Base-by-base conservation (phyloP, 2,329 filamentous ascomycete species). In the Sporothrix protearum region DNA sequence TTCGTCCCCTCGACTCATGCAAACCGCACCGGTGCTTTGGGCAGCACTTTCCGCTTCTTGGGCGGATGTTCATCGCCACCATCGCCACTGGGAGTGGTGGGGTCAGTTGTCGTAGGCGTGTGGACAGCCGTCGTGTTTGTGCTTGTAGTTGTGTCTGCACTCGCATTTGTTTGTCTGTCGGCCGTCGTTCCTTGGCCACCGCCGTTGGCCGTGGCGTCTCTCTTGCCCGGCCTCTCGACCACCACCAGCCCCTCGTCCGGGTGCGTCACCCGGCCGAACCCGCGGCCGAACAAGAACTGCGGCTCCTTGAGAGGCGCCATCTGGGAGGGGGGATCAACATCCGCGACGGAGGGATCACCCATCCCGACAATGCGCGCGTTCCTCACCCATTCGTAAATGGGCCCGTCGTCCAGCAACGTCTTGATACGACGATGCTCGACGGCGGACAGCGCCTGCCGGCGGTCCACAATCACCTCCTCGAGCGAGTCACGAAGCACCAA, bases 381-480 rank as follows among this genome's bases (percentile, higher is more conserved):
- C 71, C 83, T 80, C 53, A 90, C 87, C 87, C 87, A 90, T 72
- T 79, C 83, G 75, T 86, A 88, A 67, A 90, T 86, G 0, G 82
- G 81, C 28, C 81, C 78, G 75, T 89, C 86, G 73, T 89, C 87
- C 5, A 89, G 77, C n/a, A 89, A 83, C 5, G 82, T 83, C 75
- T 86, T 88, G 74, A 85, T 84, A 69, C 82, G 83, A 63, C 83
- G 82, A 73, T 89, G 86, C 76, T 90, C 88, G 1, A 85, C 85
- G 71, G 88, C 88, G 0, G 91, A 92, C 92, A 97, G 95, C 45
- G 89, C 85, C 75, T 88, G 86, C 59, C 92, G 86, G 4, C 92
- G 87, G 72, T 90, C 85, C 5, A 96, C 83, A 76, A 98, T 95
- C 19, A 91, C 87, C 78, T 97, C 93, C 77, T 97, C 95, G 10